Evolutionary conservation across 257 asterid species (phyloP), one percentile per base, ranked within the genome.

Genomic region (Nicotiana undulata): DNA sequence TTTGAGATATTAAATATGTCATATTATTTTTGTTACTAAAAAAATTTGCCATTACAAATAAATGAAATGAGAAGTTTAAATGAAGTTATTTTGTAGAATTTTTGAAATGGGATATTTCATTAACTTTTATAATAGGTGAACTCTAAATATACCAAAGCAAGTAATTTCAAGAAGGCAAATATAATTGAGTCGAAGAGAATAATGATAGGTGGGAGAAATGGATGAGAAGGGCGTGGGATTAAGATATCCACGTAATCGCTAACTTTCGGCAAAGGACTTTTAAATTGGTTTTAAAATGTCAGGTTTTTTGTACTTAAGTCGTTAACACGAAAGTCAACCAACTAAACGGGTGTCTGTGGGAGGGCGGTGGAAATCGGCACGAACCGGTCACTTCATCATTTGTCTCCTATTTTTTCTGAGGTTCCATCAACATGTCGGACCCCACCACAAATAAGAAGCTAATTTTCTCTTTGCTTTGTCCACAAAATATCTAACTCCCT

Each of bases 351-450:
- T 84, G 92, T 89, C 88, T 81, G 90, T 83, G 79, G 12, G 51
- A 58, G 84, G 85, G 97, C 95, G 98, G 97, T 87, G 87, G 31
- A 83, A 86, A 91, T 88, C 85, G 93, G 94, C 94, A 87, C 88
- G 89, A 89, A 79, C 88, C 82, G 13, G 58, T 63, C 80, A 80
- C 76, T 82, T 76, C 85, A 81, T 84, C 78, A 46, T 74, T 83
- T 20, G 59, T 56, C 26, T 10, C 24, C 22, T 10, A 28, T 8
- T 52, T 68, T 12, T 4, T 6, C 29, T 12, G 9, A 31, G 20
- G 34, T 24, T 77, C 72, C 55, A 77, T 77, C 58, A 77, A 77
- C 59, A 59, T 2, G 15, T 40, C 26, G 74, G 40, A 77, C 59
- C 72, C 74, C 3, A 37, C 53, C 56, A 77, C 59, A 10, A 64